Conservation (phyloP, 2,329 filamentous ascomycete species). For the Mollisiaceae sp. region DNA sequence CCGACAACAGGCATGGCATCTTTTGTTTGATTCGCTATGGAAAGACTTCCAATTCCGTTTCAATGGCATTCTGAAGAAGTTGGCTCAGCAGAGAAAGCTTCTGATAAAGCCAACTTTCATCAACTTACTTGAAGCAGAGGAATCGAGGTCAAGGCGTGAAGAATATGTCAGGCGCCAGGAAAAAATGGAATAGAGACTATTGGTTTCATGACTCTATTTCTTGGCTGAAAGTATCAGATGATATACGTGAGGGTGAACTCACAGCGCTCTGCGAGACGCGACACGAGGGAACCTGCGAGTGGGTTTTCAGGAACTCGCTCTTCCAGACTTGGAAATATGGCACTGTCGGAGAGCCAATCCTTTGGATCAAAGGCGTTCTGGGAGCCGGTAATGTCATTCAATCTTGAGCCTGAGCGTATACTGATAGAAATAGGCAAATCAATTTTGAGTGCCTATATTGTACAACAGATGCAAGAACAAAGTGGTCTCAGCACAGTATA, state of each 20-base stretch:
- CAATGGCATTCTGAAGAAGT: constrained; percentile 19
- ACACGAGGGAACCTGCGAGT: constrained; percentile 23
- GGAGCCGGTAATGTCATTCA: constrained; percentile 21
- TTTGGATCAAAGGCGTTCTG: constrained; percentile 29
- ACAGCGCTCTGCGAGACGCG: constrained; percentile 6
- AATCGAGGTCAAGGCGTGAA: constrained; percentile 11
- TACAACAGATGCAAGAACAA: constrained; percentile 15
- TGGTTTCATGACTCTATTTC: constrained; percentile 23
- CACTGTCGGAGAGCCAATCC: constrained; percentile 14
- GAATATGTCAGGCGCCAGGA: constrained; percentile 15
- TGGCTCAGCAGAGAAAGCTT: constrained; percentile 20
- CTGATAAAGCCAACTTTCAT: constrained; percentile 19
- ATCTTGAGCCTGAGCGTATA: neutral
- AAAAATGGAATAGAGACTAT: constrained; percentile 1
- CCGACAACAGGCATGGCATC: constrained; percentile 28
- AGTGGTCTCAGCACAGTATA: constrained; percentile 12
- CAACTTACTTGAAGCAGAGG: constrained; percentile 21
- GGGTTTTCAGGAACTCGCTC: constrained; percentile 14
- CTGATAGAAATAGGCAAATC: constrained; percentile 22
- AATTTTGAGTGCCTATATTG: constrained; percentile 21
- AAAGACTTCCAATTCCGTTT: constrained; percentile 25
- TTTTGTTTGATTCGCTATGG: constrained; percentile 27
- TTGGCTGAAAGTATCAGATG: constrained; percentile 18
- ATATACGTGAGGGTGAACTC: constrained; percentile 12
- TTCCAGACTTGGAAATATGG: constrained; percentile 21